Percentiles rank a stretch among this genome's conserved stretches.
Conservation (phyloP, 2,329 filamentous ascomycete species). For the Fusarium sp. region DNA sequence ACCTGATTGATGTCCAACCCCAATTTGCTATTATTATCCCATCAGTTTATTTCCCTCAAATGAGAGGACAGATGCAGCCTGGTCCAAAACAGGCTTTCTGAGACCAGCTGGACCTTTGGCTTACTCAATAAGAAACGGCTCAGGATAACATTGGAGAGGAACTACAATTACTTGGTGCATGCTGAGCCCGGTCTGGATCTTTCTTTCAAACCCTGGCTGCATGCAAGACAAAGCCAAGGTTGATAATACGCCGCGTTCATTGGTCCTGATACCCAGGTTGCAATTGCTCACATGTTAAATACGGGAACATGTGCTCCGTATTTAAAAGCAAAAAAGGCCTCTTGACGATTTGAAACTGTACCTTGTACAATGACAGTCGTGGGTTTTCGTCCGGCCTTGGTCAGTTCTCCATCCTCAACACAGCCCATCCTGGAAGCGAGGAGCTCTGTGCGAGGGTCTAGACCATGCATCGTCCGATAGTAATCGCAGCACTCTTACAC, state of each 20-base stretch:
- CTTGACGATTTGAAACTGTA: slow-evolving; percentile 4
- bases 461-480: slow-evolving; percentile 13
- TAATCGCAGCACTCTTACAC: slow-evolving; percentile 3
- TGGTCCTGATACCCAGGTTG: slow-evolving; percentile 4
- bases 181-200: slow-evolving; percentile 34
- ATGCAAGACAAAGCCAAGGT: slow-evolving; percentile 29
- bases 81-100: slow-evolving; percentile 36
- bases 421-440: slow-evolving; percentile 15
- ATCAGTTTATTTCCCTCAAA: not conserved
- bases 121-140: slow-evolving; percentile 11
- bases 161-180: slow-evolving; percentile 8
- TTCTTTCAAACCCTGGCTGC: slow-evolving; percentile 36
- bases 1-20: slow-evolving; percentile 23
- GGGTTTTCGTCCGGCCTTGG: slow-evolving; percentile 16
- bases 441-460: slow-evolving; percentile 26
- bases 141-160: not conserved
- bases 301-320: slow-evolving; percentile 19
- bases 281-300: slow-evolving; percentile 15
- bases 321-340: slow-evolving; percentile 10
- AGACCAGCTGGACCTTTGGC: slow-evolving; percentile 16
- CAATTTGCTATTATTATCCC: slow-evolving; percentile 7
- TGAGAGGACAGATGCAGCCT: slow-evolving; percentile 14
- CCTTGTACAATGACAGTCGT: slow-evolving; percentile 4
- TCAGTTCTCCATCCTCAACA: slow-evolving; percentile 8
- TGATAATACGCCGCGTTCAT: slow-evolving; percentile 15